A percentile compares a stretch with the other conserved stretches of the same genome.
phyloP scores from a whole-genome alignment of 169 alveolate species.

The Babesia gibsoni region DNA sequence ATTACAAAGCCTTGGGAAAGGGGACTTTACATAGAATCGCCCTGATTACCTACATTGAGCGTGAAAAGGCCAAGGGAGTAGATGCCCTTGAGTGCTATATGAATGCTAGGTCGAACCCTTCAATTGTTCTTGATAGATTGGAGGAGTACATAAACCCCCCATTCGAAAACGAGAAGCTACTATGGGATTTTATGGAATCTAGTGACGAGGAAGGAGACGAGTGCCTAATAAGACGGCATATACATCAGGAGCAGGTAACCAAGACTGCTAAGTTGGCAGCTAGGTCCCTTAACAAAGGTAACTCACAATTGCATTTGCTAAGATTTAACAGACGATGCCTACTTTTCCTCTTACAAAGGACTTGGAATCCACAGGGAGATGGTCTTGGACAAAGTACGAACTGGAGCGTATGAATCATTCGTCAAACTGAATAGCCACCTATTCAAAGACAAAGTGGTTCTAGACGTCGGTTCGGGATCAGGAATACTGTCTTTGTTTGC shows the following conservation, averaged over 20 bases:
- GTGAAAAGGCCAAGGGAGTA: slow-evolving; percentile 26
- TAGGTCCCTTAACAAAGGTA: too few relatives aligned
- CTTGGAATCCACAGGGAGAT: slow-evolving; percentile 90
- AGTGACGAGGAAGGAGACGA: slow-evolving; percentile 58
- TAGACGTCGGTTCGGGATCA: slow-evolving; percentile 97
- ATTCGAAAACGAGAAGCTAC: slow-evolving; percentile 46
- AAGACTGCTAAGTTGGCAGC: slow-evolving; percentile 8
- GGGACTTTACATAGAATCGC: slow-evolving; percentile 57
- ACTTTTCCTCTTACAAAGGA: slow-evolving; percentile 87
- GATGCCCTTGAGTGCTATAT: slow-evolving; percentile 38
- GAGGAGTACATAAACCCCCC: slow-evolving; percentile 78
- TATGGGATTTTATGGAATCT: slow-evolving; percentile 66
- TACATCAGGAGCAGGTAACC: slow-evolving; percentile 4
- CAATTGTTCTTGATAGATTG: slow-evolving; percentile 65
- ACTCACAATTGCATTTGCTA: too few relatives aligned
- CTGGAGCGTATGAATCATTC: slow-evolving; percentile 87
- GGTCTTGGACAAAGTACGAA: slow-evolving; percentile 87
- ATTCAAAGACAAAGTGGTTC: slow-evolving; percentile 87
- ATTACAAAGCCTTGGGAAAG: slow-evolving; percentile 35
- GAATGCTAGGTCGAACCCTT: slow-evolving; percentile 12
- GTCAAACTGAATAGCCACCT: slow-evolving; percentile 69
- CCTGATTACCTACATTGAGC: slow-evolving; percentile 47
- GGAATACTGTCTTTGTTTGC: slow-evolving; percentile 95
- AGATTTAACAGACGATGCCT: slow-evolving; percentile 63
- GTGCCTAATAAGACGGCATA: background rate